Evolutionary conservation across 495 filamentous ascomycete species (phyloP), one percentile per base, ranked within the genome.

Genomic region (Bryoglossum gracile): DNA sequence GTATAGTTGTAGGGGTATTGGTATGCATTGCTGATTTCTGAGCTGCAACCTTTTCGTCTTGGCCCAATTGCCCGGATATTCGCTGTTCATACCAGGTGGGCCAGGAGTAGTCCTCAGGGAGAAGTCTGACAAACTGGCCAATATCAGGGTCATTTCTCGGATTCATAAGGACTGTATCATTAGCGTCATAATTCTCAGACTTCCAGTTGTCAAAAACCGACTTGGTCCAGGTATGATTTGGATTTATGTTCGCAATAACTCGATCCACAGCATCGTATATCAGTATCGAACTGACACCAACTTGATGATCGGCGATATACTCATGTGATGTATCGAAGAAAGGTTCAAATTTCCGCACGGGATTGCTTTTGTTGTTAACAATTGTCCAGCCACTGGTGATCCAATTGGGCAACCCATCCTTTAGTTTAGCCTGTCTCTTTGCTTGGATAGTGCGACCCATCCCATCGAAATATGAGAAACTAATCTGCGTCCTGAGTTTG

Each of bases 211-310:
- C 44, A 19, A 51, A 51, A 3, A 56, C 40, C 8, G 35, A 14
- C 50, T 64, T 65, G 0, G 14, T 28, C 54, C 54, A 65, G 0
- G 59, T 50, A 28, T 60, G 43, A 34, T 65, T 47, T 5, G 53
- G 34, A 18, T 18, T 8, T 16, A 62, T 16, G 2, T 9, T 38
- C 2, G 39, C 42, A 18, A 63, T 51, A 8, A 48, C n/a, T 0
- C 63, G 56, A 4, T 36, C 48, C 2, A 60, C 13, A 6, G 63
- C 46, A 41, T 66, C 56, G n/a, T 54, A 51, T 6, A 63, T 30
- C 3, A 53, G 21, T 17, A 46, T 57, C 17, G 51, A 13, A 21
- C 24, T 37, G 3, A 47, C 44, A 18, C 51, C 51, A 8, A 43
- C 24, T 18, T 43, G 13, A 1, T 3, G 1, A 11, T 43, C 18